A percentile compares a stretch with the other conserved stretches of the same genome.
phyloP scores from a whole-genome alignment of 345 rosid genomes.

The Hirschfeldia incana region DNA sequence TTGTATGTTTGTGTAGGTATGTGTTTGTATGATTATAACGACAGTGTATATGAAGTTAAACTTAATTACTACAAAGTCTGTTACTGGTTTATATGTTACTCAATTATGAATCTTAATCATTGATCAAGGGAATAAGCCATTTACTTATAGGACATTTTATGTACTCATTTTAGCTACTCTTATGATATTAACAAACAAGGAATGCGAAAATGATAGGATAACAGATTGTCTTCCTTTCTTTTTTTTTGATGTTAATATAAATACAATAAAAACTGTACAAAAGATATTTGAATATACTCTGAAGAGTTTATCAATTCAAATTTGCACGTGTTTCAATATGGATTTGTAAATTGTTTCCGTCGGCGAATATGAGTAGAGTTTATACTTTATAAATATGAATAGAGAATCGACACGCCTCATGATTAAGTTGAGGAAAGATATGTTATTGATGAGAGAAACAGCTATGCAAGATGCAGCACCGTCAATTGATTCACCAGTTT shows the following conservation, averaged over 20 bases:
- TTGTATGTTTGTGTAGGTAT: constrained; percentile 1
- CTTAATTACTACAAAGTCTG: not conserved
- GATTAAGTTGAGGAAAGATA: not conserved
- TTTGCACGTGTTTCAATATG: constrained; percentile 10
- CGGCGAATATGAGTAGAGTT: not conserved
- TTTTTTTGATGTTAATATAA: not conserved
- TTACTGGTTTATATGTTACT: not conserved
- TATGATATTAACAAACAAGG: not conserved
- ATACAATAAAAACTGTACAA: not conserved
- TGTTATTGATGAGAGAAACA: not conserved
- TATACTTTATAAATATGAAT: not conserved
- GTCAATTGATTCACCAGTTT: not conserved
- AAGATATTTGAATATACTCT: not conserved
- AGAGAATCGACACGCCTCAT: not conserved
- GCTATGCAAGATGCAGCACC: not conserved
- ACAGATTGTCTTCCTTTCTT: not conserved
- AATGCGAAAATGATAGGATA: constrained; percentile 15
- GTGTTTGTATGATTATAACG: constrained; percentile 10
- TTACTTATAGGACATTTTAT: not conserved
- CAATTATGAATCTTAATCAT: not conserved
- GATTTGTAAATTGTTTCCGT: constrained; percentile 1
- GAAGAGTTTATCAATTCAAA: not conserved
- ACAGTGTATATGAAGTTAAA: not conserved
- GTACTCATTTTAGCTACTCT: not conserved
- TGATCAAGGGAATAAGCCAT: not conserved